These are phyloP conservation scores for Lactarius psammicola DNA, from an alignment of 768 basidiomycete genomes.

Conservation along the genomic window DNA sequence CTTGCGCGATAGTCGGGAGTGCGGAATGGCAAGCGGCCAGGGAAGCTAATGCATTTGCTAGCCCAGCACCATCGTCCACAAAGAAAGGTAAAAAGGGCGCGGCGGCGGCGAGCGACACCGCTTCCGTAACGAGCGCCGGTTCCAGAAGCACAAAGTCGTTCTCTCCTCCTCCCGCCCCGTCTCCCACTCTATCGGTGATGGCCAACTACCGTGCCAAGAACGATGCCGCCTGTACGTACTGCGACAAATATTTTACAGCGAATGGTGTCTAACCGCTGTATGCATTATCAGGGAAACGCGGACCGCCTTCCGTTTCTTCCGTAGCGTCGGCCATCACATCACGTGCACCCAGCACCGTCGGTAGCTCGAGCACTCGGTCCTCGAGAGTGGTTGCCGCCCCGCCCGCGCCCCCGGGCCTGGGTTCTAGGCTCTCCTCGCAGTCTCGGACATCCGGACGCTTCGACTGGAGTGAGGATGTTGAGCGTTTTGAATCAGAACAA, in stretches of 20 bases:
- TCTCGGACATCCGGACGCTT: not conserved
- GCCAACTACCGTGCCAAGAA: slow-evolving; percentile 3
- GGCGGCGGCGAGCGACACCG: not conserved
- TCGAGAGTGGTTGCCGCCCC: not conserved
- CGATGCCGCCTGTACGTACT: not conserved
- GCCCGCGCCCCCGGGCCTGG: not conserved
- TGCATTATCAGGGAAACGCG: not conserved
- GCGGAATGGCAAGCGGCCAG: slow-evolving; percentile 27
- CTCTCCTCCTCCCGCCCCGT: not conserved
- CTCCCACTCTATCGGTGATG: not conserved
- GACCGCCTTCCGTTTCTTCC: not conserved
- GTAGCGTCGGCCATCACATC: not conserved
- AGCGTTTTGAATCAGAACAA: not conserved
- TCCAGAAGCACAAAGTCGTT: not conserved
- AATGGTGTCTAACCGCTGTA: not conserved
- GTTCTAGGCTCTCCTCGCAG: not conserved
- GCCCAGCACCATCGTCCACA: not conserved
- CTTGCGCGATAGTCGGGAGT: slow-evolving; percentile 21
- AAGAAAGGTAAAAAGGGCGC: not conserved
- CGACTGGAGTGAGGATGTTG: slow-evolving; percentile 20
- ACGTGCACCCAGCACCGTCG: not conserved
- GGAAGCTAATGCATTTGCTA: not conserved
- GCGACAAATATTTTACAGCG: not conserved
- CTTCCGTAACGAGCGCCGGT: not conserved
- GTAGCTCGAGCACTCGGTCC: not conserved